These are phyloP conservation scores for Yamadazyma siamensis DNA, from an alignment of 1,139 yeast species.

Conservation along the genomic window DNA sequence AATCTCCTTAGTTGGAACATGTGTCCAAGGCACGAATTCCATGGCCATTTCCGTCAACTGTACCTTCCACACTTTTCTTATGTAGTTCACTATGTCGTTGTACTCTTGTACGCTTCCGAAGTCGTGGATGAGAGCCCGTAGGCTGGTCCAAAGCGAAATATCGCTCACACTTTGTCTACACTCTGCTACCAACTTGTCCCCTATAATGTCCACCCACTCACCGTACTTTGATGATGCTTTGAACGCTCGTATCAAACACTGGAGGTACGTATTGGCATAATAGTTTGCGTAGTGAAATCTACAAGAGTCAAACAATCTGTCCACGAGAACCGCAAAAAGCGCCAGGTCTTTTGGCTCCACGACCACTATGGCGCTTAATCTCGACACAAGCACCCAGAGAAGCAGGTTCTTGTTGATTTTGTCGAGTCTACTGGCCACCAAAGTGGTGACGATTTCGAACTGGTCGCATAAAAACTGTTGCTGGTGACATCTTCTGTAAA, in stretches of 20 bases:
- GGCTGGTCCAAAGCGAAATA: slow-evolving; percentile 32
- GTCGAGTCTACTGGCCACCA: slow-evolving; percentile 30
- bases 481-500: slow-evolving; percentile 9
- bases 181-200: slow-evolving; percentile 1
- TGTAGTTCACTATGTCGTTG: slow-evolving; percentile 8
- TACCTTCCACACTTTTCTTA: too few species aligned
- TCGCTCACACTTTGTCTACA: slow-evolving; percentile 28
- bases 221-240: slow-evolving; percentile 6
- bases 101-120: slow-evolving; percentile 16
- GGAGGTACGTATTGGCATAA: slow-evolving; percentile 32
- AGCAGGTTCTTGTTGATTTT: slow-evolving; percentile 43
- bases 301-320: slow-evolving; percentile 27
- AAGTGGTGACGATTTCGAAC: slow-evolving; percentile 28
- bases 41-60: too few species aligned
- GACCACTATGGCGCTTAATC: slow-evolving; percentile 18
- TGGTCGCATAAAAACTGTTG: slow-evolving; percentile 18
- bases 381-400: slow-evolving; percentile 37
- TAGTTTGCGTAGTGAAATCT: slow-evolving; percentile 40
- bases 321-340: slow-evolving; percentile 10
- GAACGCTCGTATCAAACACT: slow-evolving; percentile 26
- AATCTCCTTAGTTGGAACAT: too few species aligned
- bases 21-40: too few species aligned
- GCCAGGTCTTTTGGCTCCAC: not conserved
- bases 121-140: slow-evolving; percentile 9
- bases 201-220: not conserved